phyloP scores from a whole-genome alignment of 208 protist species.

The Herpetomonas tarakana region DNA sequence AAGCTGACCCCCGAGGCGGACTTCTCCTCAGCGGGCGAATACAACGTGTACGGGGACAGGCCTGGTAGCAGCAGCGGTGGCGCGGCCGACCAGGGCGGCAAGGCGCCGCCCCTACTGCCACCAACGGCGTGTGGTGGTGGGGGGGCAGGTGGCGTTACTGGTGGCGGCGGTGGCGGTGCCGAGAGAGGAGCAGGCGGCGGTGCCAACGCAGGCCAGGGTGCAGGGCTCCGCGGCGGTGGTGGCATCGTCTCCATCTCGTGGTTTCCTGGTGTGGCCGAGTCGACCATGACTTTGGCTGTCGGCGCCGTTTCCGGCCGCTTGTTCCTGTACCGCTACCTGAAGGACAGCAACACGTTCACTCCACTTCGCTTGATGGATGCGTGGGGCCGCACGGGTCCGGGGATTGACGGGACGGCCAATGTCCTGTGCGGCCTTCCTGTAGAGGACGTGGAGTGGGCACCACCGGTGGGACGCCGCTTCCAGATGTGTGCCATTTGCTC shows the following conservation, averaged over 20 bases:
- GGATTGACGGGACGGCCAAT: constrained; percentile 15
- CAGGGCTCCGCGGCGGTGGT: constrained; percentile 15
- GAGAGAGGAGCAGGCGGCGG: not conserved
- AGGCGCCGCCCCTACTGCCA: not conserved
- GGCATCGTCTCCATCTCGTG: constrained; percentile 81
- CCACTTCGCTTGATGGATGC: constrained; percentile 24
- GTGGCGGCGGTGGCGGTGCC: not conserved
- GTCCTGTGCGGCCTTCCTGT: constrained; percentile 46
- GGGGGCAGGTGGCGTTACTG: not conserved
- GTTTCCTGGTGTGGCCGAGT: constrained; percentile 76
- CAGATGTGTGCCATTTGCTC: constrained; percentile 82
- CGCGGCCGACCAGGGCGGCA: not conserved
- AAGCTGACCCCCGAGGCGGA: constrained; percentile 62
- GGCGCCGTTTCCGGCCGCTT: constrained; percentile 76
- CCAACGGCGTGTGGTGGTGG: constrained; percentile 1
- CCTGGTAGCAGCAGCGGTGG: constrained; percentile 5
- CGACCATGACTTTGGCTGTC: constrained; percentile 77
- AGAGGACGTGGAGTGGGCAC: constrained; percentile 72
- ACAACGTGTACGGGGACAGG: not conserved
- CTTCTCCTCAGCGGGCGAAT: constrained; percentile 17
- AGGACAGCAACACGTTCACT: constrained; percentile 55
- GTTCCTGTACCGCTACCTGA: constrained; percentile 71
- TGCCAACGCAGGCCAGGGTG: not conserved
- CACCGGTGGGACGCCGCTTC: constrained; percentile 74
- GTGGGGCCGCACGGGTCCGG: not conserved